A percentile compares a stretch with the other conserved stretches of the same genome.
These are phyloP conservation scores for Turritis glabra DNA, from an alignment of 345 rosid species.

Conservation along the genomic window DNA sequence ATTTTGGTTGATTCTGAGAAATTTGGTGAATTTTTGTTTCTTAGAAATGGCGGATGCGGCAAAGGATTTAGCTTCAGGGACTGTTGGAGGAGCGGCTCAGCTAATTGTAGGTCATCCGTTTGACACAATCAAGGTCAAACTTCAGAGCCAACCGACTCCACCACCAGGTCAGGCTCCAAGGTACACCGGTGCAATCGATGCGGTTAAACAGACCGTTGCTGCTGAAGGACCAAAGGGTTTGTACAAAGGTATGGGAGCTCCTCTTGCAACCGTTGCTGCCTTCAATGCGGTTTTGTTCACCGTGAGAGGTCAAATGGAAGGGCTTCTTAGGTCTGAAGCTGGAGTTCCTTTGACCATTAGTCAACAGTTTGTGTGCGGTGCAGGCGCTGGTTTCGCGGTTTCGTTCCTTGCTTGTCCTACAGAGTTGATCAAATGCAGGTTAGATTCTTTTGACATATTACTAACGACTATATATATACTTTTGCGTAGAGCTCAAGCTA, in stretches of 20 bases:
- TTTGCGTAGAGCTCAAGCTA: neutral
- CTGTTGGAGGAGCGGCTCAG: slow-evolving; percentile 96
- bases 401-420: slow-evolving; percentile 99
- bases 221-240: slow-evolving; percentile 94
- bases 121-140: slow-evolving; percentile 98
- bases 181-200: slow-evolving; percentile 82
- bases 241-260: slow-evolving; percentile 99
- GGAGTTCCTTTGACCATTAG: slow-evolving; percentile 74
- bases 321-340: slow-evolving; percentile 73
- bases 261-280: slow-evolving; percentile 97
- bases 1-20: neutral
- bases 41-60: slow-evolving; percentile 81
- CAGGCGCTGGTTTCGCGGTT: slow-evolving; percentile 95
- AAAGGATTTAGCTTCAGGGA: slow-evolving; percentile 87
- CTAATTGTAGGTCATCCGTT: slow-evolving; percentile 90
- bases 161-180: slow-evolving; percentile 78
- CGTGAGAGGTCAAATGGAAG: slow-evolving; percentile 94
- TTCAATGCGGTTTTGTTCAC: slow-evolving; percentile 94
- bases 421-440: slow-evolving; percentile 98
- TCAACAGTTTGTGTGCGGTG: slow-evolving; percentile 84
- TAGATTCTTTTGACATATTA: neutral
- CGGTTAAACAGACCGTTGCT: slow-evolving; percentile 79
- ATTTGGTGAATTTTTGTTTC: slow-evolving; percentile 12
- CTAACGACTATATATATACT: neutral
- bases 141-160: slow-evolving; percentile 92